Base-by-base conservation (phyloP, 345 rosid genomes). In the Triadica sebifera region DNA sequence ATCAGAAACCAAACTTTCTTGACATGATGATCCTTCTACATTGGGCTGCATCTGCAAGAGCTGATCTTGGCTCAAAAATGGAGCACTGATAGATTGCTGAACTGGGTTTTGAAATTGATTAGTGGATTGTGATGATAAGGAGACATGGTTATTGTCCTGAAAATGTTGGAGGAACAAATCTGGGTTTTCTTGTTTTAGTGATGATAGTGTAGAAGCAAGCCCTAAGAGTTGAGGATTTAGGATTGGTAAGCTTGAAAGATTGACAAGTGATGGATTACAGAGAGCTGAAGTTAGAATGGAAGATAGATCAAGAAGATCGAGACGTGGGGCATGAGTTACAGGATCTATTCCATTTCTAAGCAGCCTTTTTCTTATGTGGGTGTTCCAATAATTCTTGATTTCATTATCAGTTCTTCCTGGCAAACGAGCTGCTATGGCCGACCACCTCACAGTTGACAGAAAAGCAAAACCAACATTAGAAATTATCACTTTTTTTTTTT, bases 381-480 rank as follows among this genome's bases (percentile, higher is more conserved):
- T 95, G 86, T 95, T 93, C 99, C 99, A 95, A 69, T 88, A 89
- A 71, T 95, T 95, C 84, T 95, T 95, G 71, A 95, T 91, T 81
- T 95, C 98, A 46, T 95, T 95, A 70, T 95, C 99, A 0, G 98
- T 93, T 77, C 99, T 88, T 71, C 99, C 99, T 0, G 98, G 99
- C 81, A 95, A 83, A 17, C 97, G 93, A 82, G 90, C 94, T 20
- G 98, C 99, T 82, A 95, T 95, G 5, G 96, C 98, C 2, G 98
- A 93, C 99, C 99, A 95, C 85, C 99, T 95, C 74, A 72, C 34
- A 29, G 34, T 29, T 29, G 34, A 29, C 34, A 29, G 34, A 1
- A 29, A 29, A 29, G 34, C 2, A 29, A 29, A 29, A 29, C 2
- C 34, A 29, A 29, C 34, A 29, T 29, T 29, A 29, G 34, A 29